Evolutionary conservation across 2,329 filamentous ascomycete genomes (phyloP).

Genomic region (Stachybotrys elegans): DNA sequence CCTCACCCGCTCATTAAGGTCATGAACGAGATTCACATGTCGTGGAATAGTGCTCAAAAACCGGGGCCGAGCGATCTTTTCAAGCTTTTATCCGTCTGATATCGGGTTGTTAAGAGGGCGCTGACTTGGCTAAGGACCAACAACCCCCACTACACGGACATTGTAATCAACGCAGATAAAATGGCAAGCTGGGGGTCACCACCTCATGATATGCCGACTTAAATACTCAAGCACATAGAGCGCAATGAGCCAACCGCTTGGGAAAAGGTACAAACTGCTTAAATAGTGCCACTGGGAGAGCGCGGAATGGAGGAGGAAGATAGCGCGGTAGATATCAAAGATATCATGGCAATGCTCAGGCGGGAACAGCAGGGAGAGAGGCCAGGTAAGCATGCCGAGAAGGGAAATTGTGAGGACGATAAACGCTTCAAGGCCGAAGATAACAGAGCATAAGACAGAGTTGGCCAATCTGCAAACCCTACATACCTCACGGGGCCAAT

Average conservation of each 20-base stretch:
- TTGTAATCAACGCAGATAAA: slow-evolving; percentile 3
- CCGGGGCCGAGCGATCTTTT: slow-evolving; percentile 1
- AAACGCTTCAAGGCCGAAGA: too few relatives aligned
- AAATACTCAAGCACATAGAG: not conserved
- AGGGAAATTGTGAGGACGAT: too few relatives aligned
- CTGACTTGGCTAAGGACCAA: slow-evolving; percentile 2
- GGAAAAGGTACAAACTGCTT: slow-evolving; percentile 2
- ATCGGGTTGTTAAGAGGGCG: not conserved
- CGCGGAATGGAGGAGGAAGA: not conserved
- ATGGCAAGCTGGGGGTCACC: slow-evolving; percentile 3
- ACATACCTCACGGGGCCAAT: too few relatives aligned
- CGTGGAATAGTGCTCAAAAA: not conserved
- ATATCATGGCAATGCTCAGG: too few relatives aligned
- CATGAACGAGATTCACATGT: too few relatives aligned
- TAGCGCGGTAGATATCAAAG: not conserved
- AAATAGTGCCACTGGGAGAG: slow-evolving; percentile 1
- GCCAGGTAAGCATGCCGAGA: too few relatives aligned
- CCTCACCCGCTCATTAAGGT: not conserved
- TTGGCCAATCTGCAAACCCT: too few relatives aligned
- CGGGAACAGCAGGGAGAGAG: too few relatives aligned
- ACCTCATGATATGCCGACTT: not conserved
- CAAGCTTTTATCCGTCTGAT: slow-evolving; percentile 4
- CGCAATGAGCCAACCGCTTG: not conserved
- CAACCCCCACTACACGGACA: slow-evolving; percentile 3
- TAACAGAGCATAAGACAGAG: too few relatives aligned